Evolutionary conservation across 148 eudicot species (phyloP).

Genomic region (Rhododendron ferrugineum): DNA sequence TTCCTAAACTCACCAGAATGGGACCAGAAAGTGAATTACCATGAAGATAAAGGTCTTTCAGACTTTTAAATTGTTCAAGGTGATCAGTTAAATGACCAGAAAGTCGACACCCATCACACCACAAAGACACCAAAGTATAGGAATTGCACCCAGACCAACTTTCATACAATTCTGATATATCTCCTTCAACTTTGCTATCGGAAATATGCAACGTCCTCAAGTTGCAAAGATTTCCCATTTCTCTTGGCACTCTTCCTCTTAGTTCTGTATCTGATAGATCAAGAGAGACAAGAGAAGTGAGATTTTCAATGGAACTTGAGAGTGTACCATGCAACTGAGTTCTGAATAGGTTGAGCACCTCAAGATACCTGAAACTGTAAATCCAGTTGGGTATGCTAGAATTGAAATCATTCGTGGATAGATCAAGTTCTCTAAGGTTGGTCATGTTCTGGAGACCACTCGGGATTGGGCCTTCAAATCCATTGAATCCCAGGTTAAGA

Average conservation of each 20-base stretch:
- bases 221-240: conserved; percentile 11
- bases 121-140: not conserved
- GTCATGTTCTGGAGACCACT: not conserved
- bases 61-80: not conserved
- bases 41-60: not conserved
- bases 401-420: not conserved
- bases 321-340: not conserved
- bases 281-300: not conserved
- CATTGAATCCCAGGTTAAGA: not conserved
- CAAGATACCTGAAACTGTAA: not conserved
- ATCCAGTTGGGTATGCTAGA: too few relatives aligned
- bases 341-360: not conserved
- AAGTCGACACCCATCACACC: not conserved
- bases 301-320: conserved; percentile 17
- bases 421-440: not conserved
- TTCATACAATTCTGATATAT: not conserved
- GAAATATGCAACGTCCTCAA: not conserved
- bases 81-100: not conserved
- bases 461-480: not conserved
- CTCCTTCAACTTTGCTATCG: not conserved
- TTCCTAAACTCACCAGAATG: not conserved
- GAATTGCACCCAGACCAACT: not conserved
- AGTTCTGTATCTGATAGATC: too few relatives aligned
- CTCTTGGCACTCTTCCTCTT: not conserved
- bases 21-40: not conserved